Evolutionary conservation across 768 basidiomycete species (phyloP).

Genomic region (Leccinum imitatum): DNA sequence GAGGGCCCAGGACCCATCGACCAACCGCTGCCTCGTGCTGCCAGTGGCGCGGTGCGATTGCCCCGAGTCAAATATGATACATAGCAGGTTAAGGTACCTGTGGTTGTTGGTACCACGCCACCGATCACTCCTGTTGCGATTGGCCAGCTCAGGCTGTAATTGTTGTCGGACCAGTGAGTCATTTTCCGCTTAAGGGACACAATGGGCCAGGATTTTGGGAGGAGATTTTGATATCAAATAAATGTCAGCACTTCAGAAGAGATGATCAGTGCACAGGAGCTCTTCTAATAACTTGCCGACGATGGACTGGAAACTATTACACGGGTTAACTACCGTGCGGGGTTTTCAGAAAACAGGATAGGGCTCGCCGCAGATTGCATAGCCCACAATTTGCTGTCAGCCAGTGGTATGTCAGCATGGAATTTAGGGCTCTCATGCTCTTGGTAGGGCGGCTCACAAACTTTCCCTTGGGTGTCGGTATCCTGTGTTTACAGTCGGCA

Average conservation of each 20-base stretch:
- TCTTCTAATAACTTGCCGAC: constrained; percentile 42
- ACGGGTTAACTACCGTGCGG: constrained; percentile 46
- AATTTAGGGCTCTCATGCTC: neutral
- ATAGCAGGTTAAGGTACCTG: neutral
- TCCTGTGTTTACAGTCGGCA: constrained; percentile 56
- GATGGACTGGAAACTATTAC: constrained; percentile 51
- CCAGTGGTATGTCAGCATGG: constrained; percentile 1
- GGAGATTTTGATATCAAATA: constrained; percentile 39
- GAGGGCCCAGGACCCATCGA: neutral
- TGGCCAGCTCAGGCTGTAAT: constrained; percentile 35
- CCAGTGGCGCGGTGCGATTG: neutral
- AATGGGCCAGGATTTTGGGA: constrained; percentile 34
- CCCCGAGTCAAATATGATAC: neutral
- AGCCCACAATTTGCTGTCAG: constrained; percentile 33
- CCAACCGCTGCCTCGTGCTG: neutral
- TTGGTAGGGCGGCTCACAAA: constrained; percentile 38
- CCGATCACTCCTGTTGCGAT: constrained; percentile 49
- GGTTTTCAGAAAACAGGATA: constrained; percentile 50
- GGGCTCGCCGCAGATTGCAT: constrained; percentile 52
- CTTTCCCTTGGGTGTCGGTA: constrained; percentile 34
- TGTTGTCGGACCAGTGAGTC: constrained; percentile 37
- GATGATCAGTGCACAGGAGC: constrained; percentile 28
- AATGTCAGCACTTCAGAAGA: constrained; percentile 39
- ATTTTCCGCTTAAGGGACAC: constrained; percentile 45
- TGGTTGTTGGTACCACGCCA: constrained; percentile 37